Conservation (phyloP, 495 filamentous ascomycete species). For the Talaromyces thailandensis region DNA sequence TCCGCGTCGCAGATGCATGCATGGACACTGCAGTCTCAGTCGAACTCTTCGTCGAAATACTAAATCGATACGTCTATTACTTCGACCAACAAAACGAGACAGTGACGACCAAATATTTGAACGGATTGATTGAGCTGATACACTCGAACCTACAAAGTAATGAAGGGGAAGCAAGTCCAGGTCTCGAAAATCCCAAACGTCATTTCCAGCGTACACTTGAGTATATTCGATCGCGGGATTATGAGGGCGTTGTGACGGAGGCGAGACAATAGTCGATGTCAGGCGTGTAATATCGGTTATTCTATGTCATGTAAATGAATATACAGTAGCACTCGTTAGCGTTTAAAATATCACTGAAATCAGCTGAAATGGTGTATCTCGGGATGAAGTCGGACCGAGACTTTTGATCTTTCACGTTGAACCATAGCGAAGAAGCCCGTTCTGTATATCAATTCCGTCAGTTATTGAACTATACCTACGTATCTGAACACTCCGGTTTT, state of each 20-base stretch:
- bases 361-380: background rate
- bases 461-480: no score
- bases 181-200: slow-evolving; percentile 74
- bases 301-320: slow-evolving; percentile 9
- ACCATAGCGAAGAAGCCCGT: no score
- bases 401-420: background rate
- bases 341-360: background rate
- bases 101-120: slow-evolving; percentile 95
- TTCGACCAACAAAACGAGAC: slow-evolving; percentile 99
- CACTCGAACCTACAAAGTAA: slow-evolving; percentile 88
- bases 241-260: slow-evolving; percentile 78
- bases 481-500: no score
- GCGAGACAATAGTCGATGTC: slow-evolving; percentile 43
- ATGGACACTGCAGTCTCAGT: slow-evolving; percentile 99
- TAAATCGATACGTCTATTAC: slow-evolving; percentile 98
- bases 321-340: slow-evolving; percentile 2
- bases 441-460: no score
- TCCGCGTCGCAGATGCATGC: slow-evolving; percentile 94
- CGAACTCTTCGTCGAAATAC: slow-evolving; percentile 94
- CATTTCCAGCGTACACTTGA: slow-evolving; percentile 94
- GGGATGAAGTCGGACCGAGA: background rate
- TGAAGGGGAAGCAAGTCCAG: slow-evolving; percentile 56
- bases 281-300: slow-evolving; percentile 8
- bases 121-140: slow-evolving; percentile 96
- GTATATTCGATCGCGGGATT: slow-evolving; percentile 83